Conservation (phyloP, 768 basidiomycete species). For the Mycena crocata region DNA sequence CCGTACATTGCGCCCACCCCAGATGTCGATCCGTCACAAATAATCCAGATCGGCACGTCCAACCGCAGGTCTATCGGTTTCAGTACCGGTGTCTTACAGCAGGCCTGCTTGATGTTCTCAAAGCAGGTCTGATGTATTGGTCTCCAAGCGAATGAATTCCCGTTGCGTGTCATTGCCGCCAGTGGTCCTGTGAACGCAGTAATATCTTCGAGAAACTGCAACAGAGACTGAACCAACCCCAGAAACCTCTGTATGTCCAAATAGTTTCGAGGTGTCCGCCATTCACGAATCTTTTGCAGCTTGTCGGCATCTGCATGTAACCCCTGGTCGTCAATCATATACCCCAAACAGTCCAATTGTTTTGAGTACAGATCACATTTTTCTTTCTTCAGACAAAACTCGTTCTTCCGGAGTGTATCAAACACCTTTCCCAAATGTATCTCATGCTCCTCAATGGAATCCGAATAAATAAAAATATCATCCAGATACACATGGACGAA, state of each 20-base stretch:
- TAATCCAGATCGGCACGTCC: background rate
- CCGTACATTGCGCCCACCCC: too few relatives aligned
- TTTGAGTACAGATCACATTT: background rate
- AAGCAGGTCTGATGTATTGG: too few relatives aligned
- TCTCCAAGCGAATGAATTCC: background rate
- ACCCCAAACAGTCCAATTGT: background rate
- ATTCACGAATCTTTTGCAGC: too few relatives aligned
- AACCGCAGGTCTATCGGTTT: background rate
- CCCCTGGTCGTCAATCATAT: background rate
- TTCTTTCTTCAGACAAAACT: too few relatives aligned
- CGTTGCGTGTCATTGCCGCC: background rate
- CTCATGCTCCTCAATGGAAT: background rate
- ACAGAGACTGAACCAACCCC: too few relatives aligned
- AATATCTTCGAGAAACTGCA: background rate
- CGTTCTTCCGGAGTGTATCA: too few relatives aligned
- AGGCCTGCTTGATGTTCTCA: background rate
- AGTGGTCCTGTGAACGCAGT: background rate
- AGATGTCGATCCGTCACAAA: background rate
- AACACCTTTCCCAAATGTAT: background rate
- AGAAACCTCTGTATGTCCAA: too few relatives aligned
- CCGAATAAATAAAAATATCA: background rate
- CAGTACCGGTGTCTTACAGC: background rate
- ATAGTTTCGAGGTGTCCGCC: too few relatives aligned
- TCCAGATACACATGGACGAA: background rate
- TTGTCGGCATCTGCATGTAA: too few relatives aligned